These are phyloP conservation scores for Penicillium sp. DNA, from an alignment of 2,329 filamentous ascomycete genomes.

Conservation along the genomic window DNA sequence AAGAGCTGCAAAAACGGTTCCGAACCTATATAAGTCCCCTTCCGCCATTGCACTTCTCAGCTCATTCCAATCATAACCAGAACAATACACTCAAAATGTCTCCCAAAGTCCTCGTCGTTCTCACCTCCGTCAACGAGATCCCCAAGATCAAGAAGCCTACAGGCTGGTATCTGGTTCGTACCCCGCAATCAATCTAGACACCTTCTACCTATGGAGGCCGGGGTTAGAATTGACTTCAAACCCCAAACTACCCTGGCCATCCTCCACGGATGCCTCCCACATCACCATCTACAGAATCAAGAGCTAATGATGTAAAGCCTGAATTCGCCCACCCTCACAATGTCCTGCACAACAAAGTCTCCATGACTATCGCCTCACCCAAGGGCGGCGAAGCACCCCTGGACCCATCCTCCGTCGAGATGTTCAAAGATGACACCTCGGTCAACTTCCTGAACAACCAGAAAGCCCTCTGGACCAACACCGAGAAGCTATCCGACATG, in stretches of 20 bases:
- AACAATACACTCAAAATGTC: slow-evolving; percentile 24
- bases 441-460: slow-evolving; percentile 57
- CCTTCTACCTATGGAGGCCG: not conserved
- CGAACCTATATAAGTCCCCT: too few species aligned
- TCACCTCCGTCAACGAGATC: slow-evolving; percentile 59
- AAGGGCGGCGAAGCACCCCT: slow-evolving; percentile 61
- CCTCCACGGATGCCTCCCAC: not conserved
- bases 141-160: slow-evolving; percentile 51
- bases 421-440: slow-evolving; percentile 56
- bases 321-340: slow-evolving; percentile 66
- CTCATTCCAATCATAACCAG: not conserved
- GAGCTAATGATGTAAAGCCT: slow-evolving; percentile 29
- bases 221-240: too few species aligned
- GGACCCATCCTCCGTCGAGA: slow-evolving; percentile 57
- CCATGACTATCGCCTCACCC: slow-evolving; percentile 61
- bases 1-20: too few species aligned
- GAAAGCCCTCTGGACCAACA: slow-evolving; percentile 62
- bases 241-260: too few species aligned
- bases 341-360: slow-evolving; percentile 53
- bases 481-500: slow-evolving; percentile 56
- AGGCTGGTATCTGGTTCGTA: slow-evolving; percentile 66
- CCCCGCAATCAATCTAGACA: not conserved
- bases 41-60: too few species aligned
- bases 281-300: not conserved
- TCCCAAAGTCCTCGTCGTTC: slow-evolving; percentile 67